Conservation (phyloP, 805 yeast species). For the Diddensiella caesifluorescens region DNA sequence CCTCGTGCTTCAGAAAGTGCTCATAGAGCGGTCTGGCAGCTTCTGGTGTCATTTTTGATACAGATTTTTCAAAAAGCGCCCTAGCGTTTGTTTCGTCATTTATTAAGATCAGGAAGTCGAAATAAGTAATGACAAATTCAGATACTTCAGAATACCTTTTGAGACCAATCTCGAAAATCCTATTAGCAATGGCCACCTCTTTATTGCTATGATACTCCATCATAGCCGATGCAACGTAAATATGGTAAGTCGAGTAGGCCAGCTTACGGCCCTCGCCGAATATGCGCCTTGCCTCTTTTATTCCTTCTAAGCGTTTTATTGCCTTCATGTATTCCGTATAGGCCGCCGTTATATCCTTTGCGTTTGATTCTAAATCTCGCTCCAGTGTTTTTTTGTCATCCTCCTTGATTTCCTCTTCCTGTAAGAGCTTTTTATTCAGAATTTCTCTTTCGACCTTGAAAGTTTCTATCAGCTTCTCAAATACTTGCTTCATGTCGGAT, state of each 20-base stretch:
- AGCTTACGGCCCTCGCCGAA: constrained; percentile 67
- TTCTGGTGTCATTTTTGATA: constrained; percentile 47
- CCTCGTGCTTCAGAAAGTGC: constrained; percentile 61
- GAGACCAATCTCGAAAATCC: constrained; percentile 75
- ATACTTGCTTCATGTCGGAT: constrained; percentile 46
- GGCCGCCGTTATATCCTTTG: constrained; percentile 52
- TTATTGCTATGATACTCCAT: constrained; percentile 67
- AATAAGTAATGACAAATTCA: constrained; percentile 59
- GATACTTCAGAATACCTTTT: constrained; percentile 51
- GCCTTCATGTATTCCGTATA: constrained; percentile 68
- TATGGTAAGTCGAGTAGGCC: constrained; percentile 59
- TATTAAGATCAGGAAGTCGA: constrained; percentile 62
- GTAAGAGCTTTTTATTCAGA: constrained; percentile 15
- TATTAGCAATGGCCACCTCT: constrained; percentile 56
- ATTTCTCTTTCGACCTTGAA: constrained; percentile 40
- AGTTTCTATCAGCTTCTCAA: constrained; percentile 45
- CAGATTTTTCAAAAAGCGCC: constrained; percentile 73
- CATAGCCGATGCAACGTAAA: constrained; percentile 76
- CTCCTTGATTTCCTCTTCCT: constrained; percentile 5
- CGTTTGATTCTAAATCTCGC: constrained; percentile 22
- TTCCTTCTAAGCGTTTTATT: constrained; percentile 59
- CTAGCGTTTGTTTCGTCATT: constrained; percentile 73
- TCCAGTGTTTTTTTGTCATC: constrained; percentile 17
- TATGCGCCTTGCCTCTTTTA: constrained; percentile 65
- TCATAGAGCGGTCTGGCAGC: constrained; percentile 44